These are phyloP conservation scores for Rhipidocladum racemiflorum DNA, from an alignment of 176 grass and related monocot species.

Conservation along the genomic window DNA sequence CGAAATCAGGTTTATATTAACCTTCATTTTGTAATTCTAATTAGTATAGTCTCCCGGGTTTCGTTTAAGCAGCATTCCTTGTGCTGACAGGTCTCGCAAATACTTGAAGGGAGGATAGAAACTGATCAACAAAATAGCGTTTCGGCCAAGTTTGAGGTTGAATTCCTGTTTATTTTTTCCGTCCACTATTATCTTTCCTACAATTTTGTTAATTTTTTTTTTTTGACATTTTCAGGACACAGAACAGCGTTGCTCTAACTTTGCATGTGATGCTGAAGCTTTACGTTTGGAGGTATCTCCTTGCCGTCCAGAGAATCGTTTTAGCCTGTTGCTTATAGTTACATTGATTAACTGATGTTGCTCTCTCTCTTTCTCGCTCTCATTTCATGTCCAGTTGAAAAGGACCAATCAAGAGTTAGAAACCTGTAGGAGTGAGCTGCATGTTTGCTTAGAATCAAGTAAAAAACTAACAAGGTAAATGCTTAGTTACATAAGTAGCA, in stretches of 20 bases:
- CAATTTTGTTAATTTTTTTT: neutral
- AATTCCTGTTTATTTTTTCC: conserved; percentile 21
- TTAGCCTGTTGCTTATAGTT: neutral
- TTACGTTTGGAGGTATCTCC: conserved; percentile 52
- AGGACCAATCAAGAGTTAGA: conserved; percentile 55
- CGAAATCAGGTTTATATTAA: conserved; percentile 60
- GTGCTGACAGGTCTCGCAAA: conserved; percentile 43
- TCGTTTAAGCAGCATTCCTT: conserved; percentile 39
- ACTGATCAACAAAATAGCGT: conserved; percentile 39
- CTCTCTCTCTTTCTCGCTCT: neutral
- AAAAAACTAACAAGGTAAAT: conserved; percentile 71
- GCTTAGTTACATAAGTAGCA: neutral
- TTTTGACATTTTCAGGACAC: conserved; percentile 37
- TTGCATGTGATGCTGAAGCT: conserved; percentile 43
- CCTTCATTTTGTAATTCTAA: conserved; percentile 22
- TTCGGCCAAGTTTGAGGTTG: conserved; percentile 47
- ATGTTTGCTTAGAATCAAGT: conserved; percentile 81
- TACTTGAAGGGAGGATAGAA: conserved; percentile 62
- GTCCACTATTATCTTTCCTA: neutral
- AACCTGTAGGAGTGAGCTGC: conserved; percentile 56
- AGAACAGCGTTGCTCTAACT: conserved; percentile 26
- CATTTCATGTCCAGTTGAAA: conserved; percentile 55
- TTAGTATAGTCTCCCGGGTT: neutral
- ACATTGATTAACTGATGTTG: conserved; percentile 5
- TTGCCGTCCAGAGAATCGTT: conserved; percentile 10